Percentiles rank a stretch among this genome's conserved stretches.
Conservation (phyloP, 164 flowering plant species). For the Berberis thunbergii region DNA sequence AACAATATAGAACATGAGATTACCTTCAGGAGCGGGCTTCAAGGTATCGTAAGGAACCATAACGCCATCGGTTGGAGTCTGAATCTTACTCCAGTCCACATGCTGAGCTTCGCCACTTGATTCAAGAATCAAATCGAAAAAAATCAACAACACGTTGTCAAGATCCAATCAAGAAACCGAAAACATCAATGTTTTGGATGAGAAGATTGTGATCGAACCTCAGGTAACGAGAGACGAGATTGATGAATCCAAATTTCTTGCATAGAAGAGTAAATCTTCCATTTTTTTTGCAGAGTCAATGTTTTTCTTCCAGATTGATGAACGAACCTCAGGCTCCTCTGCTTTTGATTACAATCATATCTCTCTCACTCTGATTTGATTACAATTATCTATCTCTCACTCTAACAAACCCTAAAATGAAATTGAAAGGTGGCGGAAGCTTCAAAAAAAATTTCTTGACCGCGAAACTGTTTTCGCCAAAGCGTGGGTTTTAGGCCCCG, state of each 20-base stretch:
- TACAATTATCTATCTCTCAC: no score
- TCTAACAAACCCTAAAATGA: no score
- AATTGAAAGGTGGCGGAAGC: no score
- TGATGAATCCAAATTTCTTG: conserved; percentile 92
- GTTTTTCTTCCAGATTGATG: no score
- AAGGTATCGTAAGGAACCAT: conserved; percentile 86
- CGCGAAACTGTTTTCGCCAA: no score
- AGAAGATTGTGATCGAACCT: conserved; percentile 32
- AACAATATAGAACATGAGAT: background rate
- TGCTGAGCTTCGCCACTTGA: conserved; percentile 88
- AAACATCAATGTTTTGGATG: background rate
- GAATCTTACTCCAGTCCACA: conserved; percentile 94
- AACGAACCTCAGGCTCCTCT: no score
- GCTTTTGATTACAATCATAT: no score
- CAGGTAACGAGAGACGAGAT: conserved; percentile 84
- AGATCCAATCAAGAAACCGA: background rate
- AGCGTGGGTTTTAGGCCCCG: no score
- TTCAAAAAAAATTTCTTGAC: no score
- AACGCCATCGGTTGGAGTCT: conserved; percentile 92
- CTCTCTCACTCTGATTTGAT: no score
- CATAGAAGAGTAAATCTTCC: no score
- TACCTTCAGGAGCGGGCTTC: conserved; percentile 70
- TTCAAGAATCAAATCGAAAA: background rate
- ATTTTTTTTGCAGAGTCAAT: no score
- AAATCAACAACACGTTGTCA: background rate